These are phyloP conservation scores for Sorghum bicolor DNA, from an alignment of 176 grass and related monocot species.

Conservation along the genomic window Sorghum_bicolor_NCBIv3 NC_012873.2:5668501-5669000, in stretches of 20 bases:
- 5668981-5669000: no score
- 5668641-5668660: background rate
- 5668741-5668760: background rate
- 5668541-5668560: background rate
- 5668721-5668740: conserved; percentile 7
- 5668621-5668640: background rate
- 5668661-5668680: background rate
- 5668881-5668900: no score
- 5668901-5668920: no score
- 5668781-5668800: background rate
- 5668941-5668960: no score
- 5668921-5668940: no score
- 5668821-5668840: background rate
- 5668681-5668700: background rate
- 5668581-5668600: background rate
- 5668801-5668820: background rate
- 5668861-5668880: no score
- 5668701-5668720: background rate
- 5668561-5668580: background rate
- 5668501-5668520: background rate
- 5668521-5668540: background rate
- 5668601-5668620: background rate
- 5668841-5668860: background rate
- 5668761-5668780: background rate
- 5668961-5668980: no score